Evolutionary conservation across 78 protist genomes (phyloP), one percentile per base, ranked within the genome.

Genomic region (Planoprotostelium fungivorum): DNA sequence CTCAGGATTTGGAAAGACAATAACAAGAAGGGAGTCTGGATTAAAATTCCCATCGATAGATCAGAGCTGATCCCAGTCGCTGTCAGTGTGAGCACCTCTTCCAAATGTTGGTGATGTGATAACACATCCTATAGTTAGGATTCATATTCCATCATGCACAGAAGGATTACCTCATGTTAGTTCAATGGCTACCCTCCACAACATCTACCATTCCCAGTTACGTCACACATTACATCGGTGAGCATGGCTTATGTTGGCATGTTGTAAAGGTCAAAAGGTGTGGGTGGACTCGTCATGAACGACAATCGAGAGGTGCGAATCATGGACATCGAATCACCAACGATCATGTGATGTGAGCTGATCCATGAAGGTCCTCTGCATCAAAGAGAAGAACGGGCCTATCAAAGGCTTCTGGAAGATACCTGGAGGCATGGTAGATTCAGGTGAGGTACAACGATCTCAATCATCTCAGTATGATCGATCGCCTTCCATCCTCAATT

Each of bases 391-490:
- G 38, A 91, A 92, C 51, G 85, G 94, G 38, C 94, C 94, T 0
- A 88, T 87, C 36, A 85, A 86, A 34, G 16, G 16, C 16, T 51
- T 51, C 73, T 94, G 96, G 96, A 94, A 94, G 91, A 90, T 94
- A 73, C 96, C 96, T 87, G 96, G 96, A 39, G 96, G 96, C 63
- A 86, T 90, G 0, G 38, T 86, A 0, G 96, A 94, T 38, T 9
- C 88, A 1, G 96, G 96, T 1, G 73, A 16, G 73, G 16, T 51
- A 25, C 16, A 25, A 51, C 5, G 16, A 51, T 51, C 16, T 16
- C 5, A 51, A 51, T 51, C 16, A 25, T 51, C 5, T 16, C 73
- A 51, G 16, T 51, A 51, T 25, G 73, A 5, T 25, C 73, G 16
- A 25, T 51, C 16, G 16, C 16, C 16, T 51, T 51, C 16, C 73